A percentile compares a stretch with the other conserved stretches of the same genome.
These are phyloP conservation scores for Dipodascopsis uninucleata DNA, from an alignment of 805 yeast genomes.

Conservation along the genomic window DNA sequence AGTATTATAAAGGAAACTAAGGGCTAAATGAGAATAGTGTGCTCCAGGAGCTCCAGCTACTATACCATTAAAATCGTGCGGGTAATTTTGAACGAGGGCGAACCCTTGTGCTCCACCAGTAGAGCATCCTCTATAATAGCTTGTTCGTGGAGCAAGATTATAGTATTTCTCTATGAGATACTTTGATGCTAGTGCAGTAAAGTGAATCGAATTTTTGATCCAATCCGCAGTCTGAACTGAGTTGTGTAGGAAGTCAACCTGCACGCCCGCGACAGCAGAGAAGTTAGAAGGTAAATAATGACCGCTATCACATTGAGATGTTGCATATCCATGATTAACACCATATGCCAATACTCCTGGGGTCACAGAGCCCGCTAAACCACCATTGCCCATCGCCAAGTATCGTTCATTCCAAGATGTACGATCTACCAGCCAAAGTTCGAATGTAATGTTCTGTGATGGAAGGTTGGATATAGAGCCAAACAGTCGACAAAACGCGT, in stretches of 20 bases:
- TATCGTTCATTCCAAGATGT: background rate
- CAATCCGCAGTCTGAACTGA: background rate
- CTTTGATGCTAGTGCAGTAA: background rate
- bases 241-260: background rate
- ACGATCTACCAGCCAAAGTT: background rate
- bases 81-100: constrained; percentile 4
- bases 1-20: background rate
- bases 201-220: background rate
- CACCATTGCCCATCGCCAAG: constrained; percentile 1
- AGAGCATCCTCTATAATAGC: constrained; percentile 16
- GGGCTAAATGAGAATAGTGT: constrained; percentile 1
- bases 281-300: background rate
- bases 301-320: background rate
- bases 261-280: background rate
- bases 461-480: background rate
- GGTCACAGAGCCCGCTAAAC: constrained; percentile 1
- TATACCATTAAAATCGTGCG: constrained; percentile 16
- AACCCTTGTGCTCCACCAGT: constrained; percentile 12
- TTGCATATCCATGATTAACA: background rate
- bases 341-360: background rate
- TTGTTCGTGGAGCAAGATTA: background rate
- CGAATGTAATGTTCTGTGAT: background rate
- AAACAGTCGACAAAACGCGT: background rate
- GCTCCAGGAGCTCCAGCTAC: constrained; percentile 16
- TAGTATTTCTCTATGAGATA: background rate